Conservation (phyloP, 192 early-diverging fungal species). For the Backusella tuberculispora region DNA sequence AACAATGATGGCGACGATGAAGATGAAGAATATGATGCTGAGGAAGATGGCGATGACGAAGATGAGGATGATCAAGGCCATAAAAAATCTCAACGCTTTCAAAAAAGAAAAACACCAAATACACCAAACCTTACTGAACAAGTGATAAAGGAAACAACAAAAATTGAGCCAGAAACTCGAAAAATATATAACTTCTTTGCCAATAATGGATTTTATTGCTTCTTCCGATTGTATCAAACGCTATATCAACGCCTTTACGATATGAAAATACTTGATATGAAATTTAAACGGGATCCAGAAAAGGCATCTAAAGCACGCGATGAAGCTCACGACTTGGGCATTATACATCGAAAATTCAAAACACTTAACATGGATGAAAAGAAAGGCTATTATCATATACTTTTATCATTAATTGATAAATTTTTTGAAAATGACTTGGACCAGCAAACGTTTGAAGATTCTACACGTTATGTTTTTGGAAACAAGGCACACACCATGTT, state of each 20-base stretch:
- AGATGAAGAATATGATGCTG: conserved; percentile 23
- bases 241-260: conserved; percentile 78
- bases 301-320: conserved; percentile 54
- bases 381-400: conserved; percentile 70
- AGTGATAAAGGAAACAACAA: background rate
- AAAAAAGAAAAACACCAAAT: conserved; percentile 32
- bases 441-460: conserved; percentile 79
- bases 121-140: background rate
- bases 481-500: conserved; percentile 85
- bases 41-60: conserved; percentile 2
- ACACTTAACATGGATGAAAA: conserved; percentile 56
- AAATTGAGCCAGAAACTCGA: background rate
- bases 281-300: conserved; percentile 56
- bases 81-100: conserved; percentile 23
- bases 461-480: conserved; percentile 79
- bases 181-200: conserved; percentile 73
- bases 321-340: conserved; percentile 56
- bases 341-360: background rate
- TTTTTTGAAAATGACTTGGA: conserved; percentile 57
- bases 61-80: background rate
- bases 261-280: conserved; percentile 76
- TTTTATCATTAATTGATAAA: conserved; percentile 73
- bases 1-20: conserved; percentile 1
- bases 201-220: conserved; percentile 84
- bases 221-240: conserved; percentile 87